These are phyloP conservation scores for Phaffia rhodozyma DNA, from an alignment of 1,284 basidiomycete species.

Conservation along the genomic window DNA sequence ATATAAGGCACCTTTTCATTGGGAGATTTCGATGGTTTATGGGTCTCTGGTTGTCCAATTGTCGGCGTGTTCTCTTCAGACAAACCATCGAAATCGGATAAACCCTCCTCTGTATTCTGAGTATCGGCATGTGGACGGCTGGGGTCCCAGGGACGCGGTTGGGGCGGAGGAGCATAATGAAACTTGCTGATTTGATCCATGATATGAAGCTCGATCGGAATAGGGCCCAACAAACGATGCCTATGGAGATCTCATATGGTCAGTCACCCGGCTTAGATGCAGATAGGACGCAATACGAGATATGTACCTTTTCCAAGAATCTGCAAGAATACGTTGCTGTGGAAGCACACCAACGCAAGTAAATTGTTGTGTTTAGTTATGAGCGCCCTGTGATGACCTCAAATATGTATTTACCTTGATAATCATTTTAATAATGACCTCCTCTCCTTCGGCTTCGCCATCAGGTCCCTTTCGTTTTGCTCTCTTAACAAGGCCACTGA, in stretches of 20 bases:
- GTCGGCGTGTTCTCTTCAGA: neutral
- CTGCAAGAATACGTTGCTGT: constrained; percentile 68
- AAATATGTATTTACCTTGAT: constrained; percentile 70
- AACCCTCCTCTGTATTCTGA: neutral
- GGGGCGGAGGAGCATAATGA: constrained; percentile 56
- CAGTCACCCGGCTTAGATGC: neutral
- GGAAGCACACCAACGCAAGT: neutral
- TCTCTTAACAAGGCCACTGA: constrained; percentile 84
- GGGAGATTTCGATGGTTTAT: neutral
- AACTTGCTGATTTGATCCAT: constrained; percentile 72
- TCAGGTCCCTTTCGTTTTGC: constrained; percentile 64
- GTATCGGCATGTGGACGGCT: constrained; percentile 18
- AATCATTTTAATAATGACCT: constrained; percentile 89
- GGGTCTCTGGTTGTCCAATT: neutral
- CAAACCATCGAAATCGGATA: neutral
- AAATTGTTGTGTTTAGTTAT: neutral
- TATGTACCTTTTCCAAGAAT: constrained; percentile 82
- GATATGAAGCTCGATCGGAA: constrained; percentile 97
- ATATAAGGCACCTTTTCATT: constrained; percentile 1
- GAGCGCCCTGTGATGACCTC: no score
- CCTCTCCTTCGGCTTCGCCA: constrained; percentile 54
- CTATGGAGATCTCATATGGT: constrained; percentile 21
- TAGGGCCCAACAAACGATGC: constrained; percentile 86
- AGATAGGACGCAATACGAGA: neutral
- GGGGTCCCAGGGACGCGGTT: constrained; percentile 64